Conservation (phyloP, 768 basidiomycete species). For the Galerina marginata region DNA sequence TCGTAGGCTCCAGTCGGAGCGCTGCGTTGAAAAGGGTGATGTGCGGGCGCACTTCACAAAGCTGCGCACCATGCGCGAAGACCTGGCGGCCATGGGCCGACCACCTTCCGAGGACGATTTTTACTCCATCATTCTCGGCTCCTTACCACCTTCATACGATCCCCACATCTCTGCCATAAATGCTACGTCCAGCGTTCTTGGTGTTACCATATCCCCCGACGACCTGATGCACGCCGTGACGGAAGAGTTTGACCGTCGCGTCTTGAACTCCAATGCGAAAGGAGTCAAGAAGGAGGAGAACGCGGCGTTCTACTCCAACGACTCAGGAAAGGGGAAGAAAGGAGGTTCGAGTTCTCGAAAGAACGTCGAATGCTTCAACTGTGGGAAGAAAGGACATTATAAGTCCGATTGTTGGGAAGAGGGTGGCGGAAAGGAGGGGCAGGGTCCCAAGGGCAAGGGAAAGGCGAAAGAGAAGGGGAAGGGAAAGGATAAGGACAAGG, state of each 20-base stretch:
- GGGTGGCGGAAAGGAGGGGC: constrained; percentile 43
- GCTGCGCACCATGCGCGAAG: constrained; percentile 18
- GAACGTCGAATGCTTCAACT: constrained; percentile 10
- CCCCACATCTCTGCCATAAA: constrained; percentile 17
- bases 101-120: constrained; percentile 11
- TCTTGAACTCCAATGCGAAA: constrained; percentile 19
- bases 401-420: constrained; percentile 39
- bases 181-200: constrained; percentile 11
- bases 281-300: constrained; percentile 23
- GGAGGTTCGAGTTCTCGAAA: not conserved
- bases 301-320: constrained; percentile 24
- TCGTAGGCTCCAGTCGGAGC: constrained; percentile 13
- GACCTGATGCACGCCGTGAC: constrained; percentile 26
- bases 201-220: constrained; percentile 16
- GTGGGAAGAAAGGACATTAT: constrained; percentile 31
- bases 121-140: constrained; percentile 18
- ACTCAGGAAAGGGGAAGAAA: constrained; percentile 9
- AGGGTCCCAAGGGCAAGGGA: too few species aligned
- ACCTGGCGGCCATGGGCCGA: constrained; percentile 19
- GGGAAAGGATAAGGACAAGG: not conserved
- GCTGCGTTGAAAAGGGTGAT: constrained; percentile 22
- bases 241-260: constrained; percentile 31
- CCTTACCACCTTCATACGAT: constrained; percentile 19
- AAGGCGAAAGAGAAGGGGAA: constrained; percentile 18
- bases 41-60: constrained; percentile 22